Conservation (phyloP, 169 alveolate genomes). For the Cryptosporidium felis region DNA sequence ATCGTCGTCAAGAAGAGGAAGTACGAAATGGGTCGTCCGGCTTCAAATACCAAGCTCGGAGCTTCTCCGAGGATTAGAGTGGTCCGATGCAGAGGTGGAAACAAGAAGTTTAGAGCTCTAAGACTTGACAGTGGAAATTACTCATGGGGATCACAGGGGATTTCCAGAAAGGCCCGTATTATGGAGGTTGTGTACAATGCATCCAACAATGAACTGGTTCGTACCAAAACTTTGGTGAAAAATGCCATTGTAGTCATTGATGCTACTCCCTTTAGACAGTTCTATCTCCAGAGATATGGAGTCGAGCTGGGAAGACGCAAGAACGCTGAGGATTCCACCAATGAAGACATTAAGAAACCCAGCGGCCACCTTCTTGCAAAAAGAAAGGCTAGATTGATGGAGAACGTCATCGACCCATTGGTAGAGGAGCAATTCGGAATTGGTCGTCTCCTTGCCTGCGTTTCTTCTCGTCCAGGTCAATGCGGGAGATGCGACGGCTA, state of each 20-base stretch:
- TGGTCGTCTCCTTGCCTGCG: constrained; percentile 97
- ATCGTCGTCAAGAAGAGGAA: constrained; percentile 98
- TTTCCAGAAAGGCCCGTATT: constrained; percentile 92
- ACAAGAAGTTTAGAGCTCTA: constrained; percentile 93
- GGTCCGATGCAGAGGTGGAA: constrained; percentile 98
- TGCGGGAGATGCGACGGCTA: constrained; percentile 97
- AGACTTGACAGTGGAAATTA: constrained; percentile 97
- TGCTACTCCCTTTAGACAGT: constrained; percentile 98
- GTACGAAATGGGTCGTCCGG: constrained; percentile 98
- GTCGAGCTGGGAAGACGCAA: constrained; percentile 81
- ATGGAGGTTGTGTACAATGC: constrained; percentile 98
- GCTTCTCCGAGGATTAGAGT: constrained; percentile 88
- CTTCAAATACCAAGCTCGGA: constrained; percentile 97
- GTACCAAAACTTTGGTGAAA: constrained; percentile 98
- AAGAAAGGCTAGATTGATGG: constrained; percentile 78
- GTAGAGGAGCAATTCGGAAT: constrained; percentile 94
- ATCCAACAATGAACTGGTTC: constrained; percentile 98
- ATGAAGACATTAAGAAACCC: constrained; percentile 73
- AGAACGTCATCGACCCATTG: constrained; percentile 81
- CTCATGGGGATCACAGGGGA: constrained; percentile 95
- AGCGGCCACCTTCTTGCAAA: constrained; percentile 75
- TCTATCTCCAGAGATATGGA: constrained; percentile 90
- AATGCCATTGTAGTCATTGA: constrained; percentile 97
- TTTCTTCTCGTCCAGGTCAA: constrained; percentile 98
- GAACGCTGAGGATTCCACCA: constrained; percentile 77